Evolutionary conservation across 768 basidiomycete species (phyloP), one percentile per base, ranked within the genome.

Genomic region (Gautieria morchelliformis): DNA sequence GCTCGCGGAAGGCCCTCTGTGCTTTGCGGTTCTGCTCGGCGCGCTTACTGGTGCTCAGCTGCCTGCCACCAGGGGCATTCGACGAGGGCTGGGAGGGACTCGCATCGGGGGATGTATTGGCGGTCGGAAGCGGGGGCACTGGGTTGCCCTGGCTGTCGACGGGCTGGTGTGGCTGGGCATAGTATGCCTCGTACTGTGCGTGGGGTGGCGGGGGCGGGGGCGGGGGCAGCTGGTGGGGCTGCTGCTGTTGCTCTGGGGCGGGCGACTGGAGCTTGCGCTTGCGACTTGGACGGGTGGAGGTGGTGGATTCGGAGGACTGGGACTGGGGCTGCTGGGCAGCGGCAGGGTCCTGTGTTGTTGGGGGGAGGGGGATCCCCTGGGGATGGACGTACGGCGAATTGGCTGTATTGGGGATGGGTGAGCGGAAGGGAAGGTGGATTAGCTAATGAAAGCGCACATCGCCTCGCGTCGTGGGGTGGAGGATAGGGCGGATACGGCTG

Each of bases 1-100:
- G 82, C 68, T 93, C 89, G 59, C 93, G 75, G 70, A 94, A 96
- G 1, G 91, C 92, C 42, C 92, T 79, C 71, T 96, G 93, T 0
- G 93, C 93, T 69, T 93, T 93, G 63, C 93, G 79, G 69, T 96
- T 96, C 74, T 96, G 93, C 65, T 94, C 93, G 44, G 93, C 93
- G 10, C 93, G 81, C 67, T 93, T 93, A 67, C 84, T 87, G 65
- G 78, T 82, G 69, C 85, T 89, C 51, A 93, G 75, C 11, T 81
- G 71, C 48, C 89, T 75, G 24, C 78, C 77, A 19, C 71, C 69
- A 48, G 52, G 17, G 15, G 32, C 17, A 15, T 27, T 33, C 10
- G 37, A n/a, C 24, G 55, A 4, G 35, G 58, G n/a, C 20, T 49
- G 46, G 30, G 55, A 17, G n/a, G 59, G 37, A 35, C 33, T 39